Evolutionary conservation across 2,329 filamentous ascomycete genomes (phyloP).

Genomic region (Capronia coronata): DNA sequence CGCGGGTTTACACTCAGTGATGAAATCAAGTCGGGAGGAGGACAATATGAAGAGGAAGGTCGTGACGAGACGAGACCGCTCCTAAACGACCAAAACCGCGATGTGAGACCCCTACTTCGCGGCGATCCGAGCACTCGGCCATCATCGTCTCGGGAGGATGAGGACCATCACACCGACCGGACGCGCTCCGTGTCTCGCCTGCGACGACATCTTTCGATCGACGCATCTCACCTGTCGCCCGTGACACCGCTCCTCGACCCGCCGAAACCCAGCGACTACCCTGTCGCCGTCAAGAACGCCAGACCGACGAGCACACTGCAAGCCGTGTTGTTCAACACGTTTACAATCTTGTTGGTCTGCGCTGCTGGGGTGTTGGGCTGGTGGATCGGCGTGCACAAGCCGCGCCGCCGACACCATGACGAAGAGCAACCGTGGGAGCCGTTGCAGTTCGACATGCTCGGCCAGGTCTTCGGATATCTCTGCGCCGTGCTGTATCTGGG

Average conservation of each 20-base stretch:
- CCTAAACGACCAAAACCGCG: conserved; percentile 21
- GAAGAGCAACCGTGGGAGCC: conserved; percentile 39
- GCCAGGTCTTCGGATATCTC: conserved; percentile 89
- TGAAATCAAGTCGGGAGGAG: conserved; percentile 12
- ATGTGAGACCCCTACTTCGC: conserved; percentile 28
- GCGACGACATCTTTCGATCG: conserved; percentile 50
- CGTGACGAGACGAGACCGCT: conserved; percentile 17
- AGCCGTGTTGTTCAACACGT: conserved; percentile 62
- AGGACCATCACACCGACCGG: conserved; percentile 10
- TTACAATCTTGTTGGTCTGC: conserved; percentile 73
- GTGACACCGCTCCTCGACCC: conserved; percentile 69
- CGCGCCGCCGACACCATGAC: conserved; percentile 32
- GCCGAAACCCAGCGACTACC: conserved; percentile 31
- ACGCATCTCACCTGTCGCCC: conserved; percentile 66
- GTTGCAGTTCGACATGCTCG: conserved; percentile 65
- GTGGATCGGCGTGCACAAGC: conserved; percentile 56
- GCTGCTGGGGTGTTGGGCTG: conserved; percentile 78
- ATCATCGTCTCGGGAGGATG: neutral
- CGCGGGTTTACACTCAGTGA: conserved; percentile 59
- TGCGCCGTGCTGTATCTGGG: conserved; percentile 86
- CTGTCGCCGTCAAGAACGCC: conserved; percentile 29
- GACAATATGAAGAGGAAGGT: neutral
- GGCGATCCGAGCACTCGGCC: conserved; percentile 14
- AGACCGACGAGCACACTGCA: conserved; percentile 40
- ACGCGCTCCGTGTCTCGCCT: conserved; percentile 29